Evolutionary conservation across 352 stramenopile species (phyloP).

Genomic region (Phytophthora parvispora): DNA sequence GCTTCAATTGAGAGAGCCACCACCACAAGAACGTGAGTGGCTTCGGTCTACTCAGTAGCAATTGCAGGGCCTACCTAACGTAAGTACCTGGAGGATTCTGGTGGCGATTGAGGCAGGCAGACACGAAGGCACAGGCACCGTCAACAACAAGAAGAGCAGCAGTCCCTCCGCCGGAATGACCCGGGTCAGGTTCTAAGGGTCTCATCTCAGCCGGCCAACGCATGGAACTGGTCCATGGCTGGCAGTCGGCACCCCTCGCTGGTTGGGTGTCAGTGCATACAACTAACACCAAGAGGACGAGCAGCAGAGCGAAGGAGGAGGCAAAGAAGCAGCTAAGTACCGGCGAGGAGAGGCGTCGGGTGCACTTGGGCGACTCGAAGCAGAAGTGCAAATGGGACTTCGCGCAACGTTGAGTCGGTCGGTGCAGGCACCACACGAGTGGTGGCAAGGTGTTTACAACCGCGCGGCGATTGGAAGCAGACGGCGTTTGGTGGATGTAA

Average conservation of each 20-base stretch:
- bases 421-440: not conserved
- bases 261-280: constrained; percentile 51
- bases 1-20: constrained; percentile 2
- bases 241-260: constrained; percentile 71
- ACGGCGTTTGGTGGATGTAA: not conserved
- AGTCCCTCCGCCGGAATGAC: constrained; percentile 72
- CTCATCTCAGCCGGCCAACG: constrained; percentile 64
- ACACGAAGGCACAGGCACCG: constrained; percentile 31
- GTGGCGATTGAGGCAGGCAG: not conserved
- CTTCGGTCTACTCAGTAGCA: no score
- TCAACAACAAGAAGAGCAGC: constrained; percentile 47
- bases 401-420: not conserved
- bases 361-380: not conserved
- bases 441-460: constrained; percentile 19
- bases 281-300: constrained; percentile 15
- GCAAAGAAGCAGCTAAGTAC: constrained; percentile 19
- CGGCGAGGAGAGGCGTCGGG: not conserved
- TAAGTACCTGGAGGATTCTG: constrained; percentile 27
- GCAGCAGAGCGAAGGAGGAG: not conserved
- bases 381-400: constrained; percentile 12
- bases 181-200: constrained; percentile 79
- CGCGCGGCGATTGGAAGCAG: constrained; percentile 21
- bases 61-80: no score
- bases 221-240: constrained; percentile 60
- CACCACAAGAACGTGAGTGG: no score